Evolutionary conservation across 202 grass and related monocot genomes (phyloP), one percentile per base, ranked within the genome.

Genomic region (Schoenoplectus tabernaemontani): DNA sequence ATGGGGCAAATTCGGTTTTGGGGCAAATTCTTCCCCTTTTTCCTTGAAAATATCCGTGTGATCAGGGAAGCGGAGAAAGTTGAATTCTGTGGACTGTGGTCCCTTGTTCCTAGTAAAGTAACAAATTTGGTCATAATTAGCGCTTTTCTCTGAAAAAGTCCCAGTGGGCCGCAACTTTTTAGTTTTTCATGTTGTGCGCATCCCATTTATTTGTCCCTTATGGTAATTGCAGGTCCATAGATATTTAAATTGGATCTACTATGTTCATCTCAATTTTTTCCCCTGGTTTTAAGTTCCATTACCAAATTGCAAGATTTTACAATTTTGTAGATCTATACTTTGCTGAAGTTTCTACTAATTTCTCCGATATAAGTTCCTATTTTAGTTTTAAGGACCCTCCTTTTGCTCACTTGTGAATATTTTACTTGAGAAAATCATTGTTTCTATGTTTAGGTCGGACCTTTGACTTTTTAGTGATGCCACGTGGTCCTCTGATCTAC

Each of bases 401-500:
- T 0, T 75, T 56, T 56, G 8, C 9, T 75, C 26, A 56, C 16
- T 53, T 54, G 9, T 16, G 28, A 36, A 36, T 54, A 34, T 19
- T 75, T 75, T 75, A 53, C n/a, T 75, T 51, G 26, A 54, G 30
- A 10, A 53, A 28, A 34, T 75, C 47, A 54, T 75, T 33, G 28
- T 80, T 61, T 80, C 34, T 17, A 51, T 51, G 12, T 80, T 64
- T 64, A 80, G 59, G 36, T 80, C 59, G 64, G 58, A 80, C 59
- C 24, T 33, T 80, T 64, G 58, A 65, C 78, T 19, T 65, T 61
- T 56, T 48, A 65, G 58, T 34, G 15, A 65, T 65, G 26, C 1
- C 3, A 51, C 39, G 41, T 66, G 39, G 56, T 16, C 44, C 1
- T 47, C 11, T 80, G 42, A 51, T 80, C 32, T 56, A 33, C 47